phyloP scores from a whole-genome alignment of 2,329 filamentous ascomycete genomes.

The Alternaria triticimaculans region DNA sequence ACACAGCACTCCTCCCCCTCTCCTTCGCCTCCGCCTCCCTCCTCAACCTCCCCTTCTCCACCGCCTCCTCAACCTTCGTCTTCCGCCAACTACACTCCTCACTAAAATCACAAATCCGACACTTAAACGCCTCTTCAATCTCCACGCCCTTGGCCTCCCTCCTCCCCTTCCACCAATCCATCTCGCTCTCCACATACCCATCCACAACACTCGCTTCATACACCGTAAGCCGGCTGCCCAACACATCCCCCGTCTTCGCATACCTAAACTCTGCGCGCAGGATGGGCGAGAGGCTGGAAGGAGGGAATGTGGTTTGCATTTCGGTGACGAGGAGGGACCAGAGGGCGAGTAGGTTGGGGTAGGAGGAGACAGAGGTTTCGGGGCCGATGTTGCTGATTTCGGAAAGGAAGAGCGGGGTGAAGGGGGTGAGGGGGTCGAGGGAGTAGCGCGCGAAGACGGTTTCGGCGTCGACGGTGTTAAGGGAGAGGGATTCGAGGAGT shows the following conservation, averaged over 20 bases:
- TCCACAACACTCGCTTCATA: constrained; percentile 71
- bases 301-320: constrained; percentile 60
- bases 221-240: constrained; percentile 67
- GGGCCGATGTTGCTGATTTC: constrained; percentile 69
- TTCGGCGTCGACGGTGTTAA: constrained; percentile 72
- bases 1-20: constrained; percentile 38
- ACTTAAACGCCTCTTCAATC: constrained; percentile 89
- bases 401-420: constrained; percentile 80
- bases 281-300: constrained; percentile 56
- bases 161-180: constrained; percentile 89
- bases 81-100: constrained; percentile 80
- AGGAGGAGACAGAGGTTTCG: constrained; percentile 57
- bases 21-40: constrained; percentile 20
- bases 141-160: constrained; percentile 75
- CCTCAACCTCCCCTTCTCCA: constrained; percentile 44
- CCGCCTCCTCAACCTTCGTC: constrained; percentile 68
- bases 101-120: constrained; percentile 81
- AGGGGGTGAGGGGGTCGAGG: constrained; percentile 68
- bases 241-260: constrained; percentile 55
- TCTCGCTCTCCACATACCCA: constrained; percentile 69
- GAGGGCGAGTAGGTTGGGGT: constrained; percentile 66
- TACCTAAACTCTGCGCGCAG: constrained; percentile 64
- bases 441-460: constrained; percentile 74
- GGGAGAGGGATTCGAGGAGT: constrained; percentile 78
- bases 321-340: constrained; percentile 70